These are phyloP conservation scores for Harringtonia aguacate DNA, from an alignment of 2,329 filamentous ascomycete genomes.

Conservation along the genomic window DNA sequence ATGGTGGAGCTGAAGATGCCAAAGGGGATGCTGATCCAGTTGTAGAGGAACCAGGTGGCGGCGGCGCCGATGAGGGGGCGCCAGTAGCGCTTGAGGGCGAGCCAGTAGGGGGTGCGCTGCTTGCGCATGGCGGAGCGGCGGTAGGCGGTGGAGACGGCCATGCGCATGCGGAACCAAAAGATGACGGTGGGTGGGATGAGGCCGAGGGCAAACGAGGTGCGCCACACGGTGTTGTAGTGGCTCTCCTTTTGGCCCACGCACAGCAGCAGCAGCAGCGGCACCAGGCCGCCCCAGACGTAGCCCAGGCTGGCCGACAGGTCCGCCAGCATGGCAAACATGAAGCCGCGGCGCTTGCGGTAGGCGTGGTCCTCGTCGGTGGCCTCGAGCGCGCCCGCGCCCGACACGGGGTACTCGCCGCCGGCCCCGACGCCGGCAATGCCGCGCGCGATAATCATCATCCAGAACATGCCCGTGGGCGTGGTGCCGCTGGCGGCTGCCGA, in stretches of 20 bases:
- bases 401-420: slow-evolving; percentile 18
- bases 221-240: slow-evolving; percentile 30
- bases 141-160: slow-evolving; percentile 37
- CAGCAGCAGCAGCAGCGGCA: slow-evolving; percentile 4
- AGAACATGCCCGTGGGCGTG: slow-evolving; percentile 29
- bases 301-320: slow-evolving; percentile 34
- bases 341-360: slow-evolving; percentile 12
- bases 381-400: slow-evolving; percentile 2
- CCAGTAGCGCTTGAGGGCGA: slow-evolving; percentile 37
- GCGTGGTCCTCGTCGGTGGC: not conserved
- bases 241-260: not conserved
- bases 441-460: slow-evolving; percentile 36
- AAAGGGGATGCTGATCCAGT: slow-evolving; percentile 33
- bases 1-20: slow-evolving; percentile 45
- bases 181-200: slow-evolving; percentile 36
- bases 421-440: slow-evolving; percentile 31
- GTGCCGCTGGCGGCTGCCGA: slow-evolving; percentile 33
- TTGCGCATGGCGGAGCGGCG: slow-evolving; percentile 26
- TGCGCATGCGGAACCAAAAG: slow-evolving; percentile 41
- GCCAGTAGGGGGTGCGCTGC: slow-evolving; percentile 32
- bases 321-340: slow-evolving; percentile 43
- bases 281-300: slow-evolving; percentile 37
- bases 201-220: slow-evolving; percentile 37
- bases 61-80: slow-evolving; percentile 36
- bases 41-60: slow-evolving; percentile 40